Percentiles rank a stretch among this genome's conserved stretches.
Evolutionary conservation across 2,329 filamentous ascomycete genomes (phyloP).

Genomic region (Pseudogymnoascus destructans): DNA sequence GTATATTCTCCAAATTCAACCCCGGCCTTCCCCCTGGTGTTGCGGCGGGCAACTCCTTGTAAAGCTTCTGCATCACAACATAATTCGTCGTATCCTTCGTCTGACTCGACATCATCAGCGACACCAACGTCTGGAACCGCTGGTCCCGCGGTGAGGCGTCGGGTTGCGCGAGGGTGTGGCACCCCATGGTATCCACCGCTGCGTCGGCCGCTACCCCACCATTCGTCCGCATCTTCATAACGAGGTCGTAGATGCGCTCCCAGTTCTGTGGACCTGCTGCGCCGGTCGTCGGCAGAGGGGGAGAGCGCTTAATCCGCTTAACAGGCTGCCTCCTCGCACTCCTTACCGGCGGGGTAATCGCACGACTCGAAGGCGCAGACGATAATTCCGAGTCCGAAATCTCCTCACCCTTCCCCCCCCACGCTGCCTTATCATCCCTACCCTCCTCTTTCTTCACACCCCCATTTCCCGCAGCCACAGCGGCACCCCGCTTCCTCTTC

Average conservation of each 20-base stretch:
- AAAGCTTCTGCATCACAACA: slow-evolving; percentile 51
- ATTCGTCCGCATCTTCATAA: slow-evolving; percentile 59
- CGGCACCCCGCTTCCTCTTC: slow-evolving; percentile 22
- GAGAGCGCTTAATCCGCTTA: neutral
- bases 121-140: slow-evolving; percentile 54
- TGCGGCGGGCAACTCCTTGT: slow-evolving; percentile 41
- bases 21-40: slow-evolving; percentile 27
- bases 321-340: neutral
- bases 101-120: slow-evolving; percentile 60
- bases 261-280: slow-evolving; percentile 60
- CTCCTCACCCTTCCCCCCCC: neutral
- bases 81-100: slow-evolving; percentile 64
- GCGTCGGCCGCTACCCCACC: slow-evolving; percentile 52
- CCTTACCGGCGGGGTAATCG: neutral
- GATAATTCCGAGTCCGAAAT: neutral
- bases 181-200: slow-evolving; percentile 96
- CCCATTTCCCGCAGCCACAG: slow-evolving; percentile 6
- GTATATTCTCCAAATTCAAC: slow-evolving; percentile 49
- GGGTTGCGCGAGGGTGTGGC: slow-evolving; percentile 58
- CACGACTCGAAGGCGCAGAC: neutral
- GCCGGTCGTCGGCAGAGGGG: neutral
- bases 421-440: slow-evolving; percentile 17
- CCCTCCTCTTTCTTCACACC: slow-evolving; percentile 15
- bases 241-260: slow-evolving; percentile 66
- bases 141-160: slow-evolving; percentile 37